Base-by-base conservation (phyloP, 1,139 yeast genomes). In the Taphrina flavorubra region DNA sequence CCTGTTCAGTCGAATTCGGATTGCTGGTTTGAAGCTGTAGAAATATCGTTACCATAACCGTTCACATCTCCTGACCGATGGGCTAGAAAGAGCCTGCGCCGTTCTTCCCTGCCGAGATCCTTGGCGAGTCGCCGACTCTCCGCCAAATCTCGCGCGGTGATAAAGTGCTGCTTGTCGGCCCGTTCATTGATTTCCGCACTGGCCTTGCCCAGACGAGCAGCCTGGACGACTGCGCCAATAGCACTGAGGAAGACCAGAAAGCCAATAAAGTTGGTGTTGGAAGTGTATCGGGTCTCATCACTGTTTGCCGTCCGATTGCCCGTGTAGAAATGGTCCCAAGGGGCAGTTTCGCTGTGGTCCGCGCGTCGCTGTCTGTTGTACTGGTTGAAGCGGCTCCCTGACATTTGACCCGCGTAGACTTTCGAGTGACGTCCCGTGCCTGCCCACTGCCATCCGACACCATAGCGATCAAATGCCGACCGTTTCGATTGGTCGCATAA, bases 401-500 rank as follows among this genome's bases (percentile, higher is more conserved):
- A 16, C 49, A 44, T 53, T 18, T 63, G 60, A 14, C 67, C 67
- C 6, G 67, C 67, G 37, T 63, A 63, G 6, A 63, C 61, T 42
- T 46, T 56, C 11, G 61, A 18, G 16, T 53, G 59, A 7, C 56
- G 51, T 6, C 55, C 61, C 7, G 67, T 14, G 14, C 67, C 61
- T 14, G 61, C 55, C 61, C 61, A 46, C 18, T 56, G 59, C 75
- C 75, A 73, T 16, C 74, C 74, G 5, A 55, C n/a, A 8, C 74
- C 74, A 36, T 58, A 61, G n/a, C 64, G 72, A 74, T 85, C 85
- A 75, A 83, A 84, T 58, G 81, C 74, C 16, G 79, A 74, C 66
- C 81, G 79, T 71, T 79, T 78, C 14, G 79, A 75, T 0, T 90
- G 86, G 75, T 88, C 87, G 71, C 83, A 84, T 61, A 92, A 78